A percentile compares a stretch with the other conserved stretches of the same genome.
These are phyloP conservation scores for Piedraia hortae DNA, from an alignment of 2,329 filamentous ascomycete species.

Conservation along the genomic window DNA sequence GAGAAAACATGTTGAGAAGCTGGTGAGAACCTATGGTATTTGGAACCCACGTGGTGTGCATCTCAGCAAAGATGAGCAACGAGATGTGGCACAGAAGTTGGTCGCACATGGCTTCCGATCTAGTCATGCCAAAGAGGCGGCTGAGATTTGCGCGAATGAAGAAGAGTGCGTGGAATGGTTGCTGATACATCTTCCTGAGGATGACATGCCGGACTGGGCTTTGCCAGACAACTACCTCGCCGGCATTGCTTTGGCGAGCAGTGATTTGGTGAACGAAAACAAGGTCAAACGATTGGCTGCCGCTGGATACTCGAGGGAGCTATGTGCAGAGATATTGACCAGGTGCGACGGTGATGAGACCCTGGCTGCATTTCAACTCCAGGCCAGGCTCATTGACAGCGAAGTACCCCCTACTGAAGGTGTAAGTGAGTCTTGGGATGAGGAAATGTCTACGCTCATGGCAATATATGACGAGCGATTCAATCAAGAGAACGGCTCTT, in stretches of 20 bases:
- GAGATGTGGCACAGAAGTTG: constrained; percentile 42
- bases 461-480: constrained; percentile 64
- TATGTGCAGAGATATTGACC: constrained; percentile 56
- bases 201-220: constrained; percentile 81
- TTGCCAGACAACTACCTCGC: constrained; percentile 78
- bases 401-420: constrained; percentile 2
- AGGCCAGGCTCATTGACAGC: constrained; percentile 32
- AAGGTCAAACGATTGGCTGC: constrained; percentile 57
- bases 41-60: constrained; percentile 65
- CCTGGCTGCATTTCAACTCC: constrained; percentile 51
- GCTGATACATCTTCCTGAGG: constrained; percentile 85
- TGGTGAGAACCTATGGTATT: constrained; percentile 49
- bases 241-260: constrained; percentile 62
- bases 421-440: constrained; percentile 31
- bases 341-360: constrained; percentile 43
- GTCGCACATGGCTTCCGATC: constrained; percentile 57
- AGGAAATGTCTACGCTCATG: constrained; percentile 60
- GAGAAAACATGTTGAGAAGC: constrained; percentile 46
- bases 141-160: constrained; percentile 62
- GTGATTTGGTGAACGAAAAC: constrained; percentile 53
- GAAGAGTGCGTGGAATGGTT: constrained; percentile 92
- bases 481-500: constrained; percentile 24
- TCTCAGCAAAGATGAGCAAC: constrained; percentile 30
- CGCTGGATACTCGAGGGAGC: constrained; percentile 60
- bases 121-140: constrained; percentile 72